phyloP scores from a whole-genome alignment of 73 alveolate species.

The Paramecium octaurelia region DNA sequence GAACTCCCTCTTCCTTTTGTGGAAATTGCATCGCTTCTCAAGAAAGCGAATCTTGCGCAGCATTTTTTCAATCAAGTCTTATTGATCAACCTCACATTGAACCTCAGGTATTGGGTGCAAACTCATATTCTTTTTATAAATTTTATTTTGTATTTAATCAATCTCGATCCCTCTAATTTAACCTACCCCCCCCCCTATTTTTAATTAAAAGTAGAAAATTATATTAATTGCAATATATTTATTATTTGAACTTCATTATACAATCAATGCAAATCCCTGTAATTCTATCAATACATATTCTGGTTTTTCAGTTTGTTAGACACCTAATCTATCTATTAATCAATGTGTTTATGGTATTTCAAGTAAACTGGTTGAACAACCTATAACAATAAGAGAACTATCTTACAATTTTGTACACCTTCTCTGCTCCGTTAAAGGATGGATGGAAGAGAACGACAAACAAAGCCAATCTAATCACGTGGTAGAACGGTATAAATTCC shows the following conservation, averaged over 20 bases:
- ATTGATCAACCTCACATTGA: neutral
- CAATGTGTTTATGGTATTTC: conserved; percentile 71
- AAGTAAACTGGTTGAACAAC: conserved; percentile 55
- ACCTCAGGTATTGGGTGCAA: neutral
- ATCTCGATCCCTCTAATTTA: neutral
- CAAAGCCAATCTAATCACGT: conserved; percentile 77
- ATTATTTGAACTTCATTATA: no score
- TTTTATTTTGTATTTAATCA: neutral
- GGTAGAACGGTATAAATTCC: conserved; percentile 85
- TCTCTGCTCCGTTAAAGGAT: conserved; percentile 82
- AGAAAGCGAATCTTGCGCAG: neutral
- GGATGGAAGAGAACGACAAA: conserved; percentile 91
- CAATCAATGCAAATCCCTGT: neutral
- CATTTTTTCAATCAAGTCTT: neutral
- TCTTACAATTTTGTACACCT: conserved; percentile 60
- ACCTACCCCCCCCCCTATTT: neutral
- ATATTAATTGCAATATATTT: no score
- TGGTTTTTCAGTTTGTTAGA: no score
- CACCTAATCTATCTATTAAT: neutral
- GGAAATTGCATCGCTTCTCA: neutral
- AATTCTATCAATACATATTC: no score
- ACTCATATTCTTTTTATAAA: neutral
- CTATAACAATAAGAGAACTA: neutral
- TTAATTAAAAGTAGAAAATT: no score
- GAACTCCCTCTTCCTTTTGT: neutral